A percentile compares a stretch with the other conserved stretches of the same genome.
These are phyloP conservation scores for Hibiscus tridactylites DNA, from an alignment of 345 rosid species.

Conservation along the genomic window DNA sequence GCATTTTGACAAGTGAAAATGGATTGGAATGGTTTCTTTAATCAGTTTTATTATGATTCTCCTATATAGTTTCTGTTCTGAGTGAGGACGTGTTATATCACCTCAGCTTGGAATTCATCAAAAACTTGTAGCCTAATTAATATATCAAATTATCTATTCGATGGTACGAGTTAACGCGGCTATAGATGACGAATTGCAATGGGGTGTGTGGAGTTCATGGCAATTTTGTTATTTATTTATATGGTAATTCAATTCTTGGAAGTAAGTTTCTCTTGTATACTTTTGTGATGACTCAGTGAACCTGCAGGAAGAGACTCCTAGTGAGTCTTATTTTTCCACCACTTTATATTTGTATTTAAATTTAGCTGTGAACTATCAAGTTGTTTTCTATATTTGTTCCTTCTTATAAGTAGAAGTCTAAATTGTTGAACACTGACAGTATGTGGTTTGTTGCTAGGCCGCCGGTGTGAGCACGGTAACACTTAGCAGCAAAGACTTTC, in stretches of 20 bases:
- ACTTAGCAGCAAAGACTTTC: neutral
- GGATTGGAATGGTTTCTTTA: neutral
- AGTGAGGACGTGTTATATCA: neutral
- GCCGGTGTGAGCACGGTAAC: neutral
- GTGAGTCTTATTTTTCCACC: neutral
- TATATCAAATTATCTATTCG: neutral
- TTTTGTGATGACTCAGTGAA: neutral
- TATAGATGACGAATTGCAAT: too few species aligned
- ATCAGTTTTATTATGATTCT: neutral
- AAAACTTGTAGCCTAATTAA: neutral
- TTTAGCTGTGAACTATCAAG: neutral
- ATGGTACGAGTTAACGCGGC: neutral
- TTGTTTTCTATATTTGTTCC: neutral
- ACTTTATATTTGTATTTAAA: neutral
- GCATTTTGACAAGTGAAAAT: neutral
- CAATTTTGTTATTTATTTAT: neutral
- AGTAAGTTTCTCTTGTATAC: neutral
- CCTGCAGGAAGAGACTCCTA: neutral
- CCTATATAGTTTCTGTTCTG: neutral
- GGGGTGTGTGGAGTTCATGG: neutral
- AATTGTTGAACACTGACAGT: neutral
- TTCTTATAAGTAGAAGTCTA: neutral
- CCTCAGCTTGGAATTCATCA: neutral
- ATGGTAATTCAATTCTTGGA: neutral
- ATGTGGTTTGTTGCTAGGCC: neutral